Evolutionary conservation across 768 basidiomycete species (phyloP), one percentile per base, ranked within the genome.

Genomic region (Leccinum longicurvipes): DNA sequence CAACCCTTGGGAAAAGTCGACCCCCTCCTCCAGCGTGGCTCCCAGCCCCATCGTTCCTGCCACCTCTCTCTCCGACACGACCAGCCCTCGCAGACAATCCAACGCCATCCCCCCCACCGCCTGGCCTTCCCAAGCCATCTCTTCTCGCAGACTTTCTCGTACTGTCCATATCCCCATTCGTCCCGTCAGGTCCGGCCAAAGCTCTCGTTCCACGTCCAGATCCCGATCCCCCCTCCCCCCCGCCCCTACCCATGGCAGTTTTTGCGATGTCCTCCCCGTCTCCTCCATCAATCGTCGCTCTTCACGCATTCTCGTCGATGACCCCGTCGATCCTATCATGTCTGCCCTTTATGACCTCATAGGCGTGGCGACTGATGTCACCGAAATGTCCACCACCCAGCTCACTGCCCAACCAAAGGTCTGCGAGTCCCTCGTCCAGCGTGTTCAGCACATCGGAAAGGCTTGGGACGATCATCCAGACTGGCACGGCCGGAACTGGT

Each of bases 381-480:
- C 83, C 21, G 97, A 99, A 58, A 97, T 91, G 80, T 86, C 91
- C 36, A 79, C 94, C 56, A 79, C 86, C 4, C 87, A 93, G 60
- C 84, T 99, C 51, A 93, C 91, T 0, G 80, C 89, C 8, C 84
- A 89, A 59, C 87, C 95, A 50, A 93, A 94, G 70, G 70, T 84
- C 39, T 95, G 93, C 72, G 87, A 89, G 63, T 79, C 86, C 57
- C 82, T 95, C 57, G 94, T 99, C 23, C 90, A 92, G 67, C 82
- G 91, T 51, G 88, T 98, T 1, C 94, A 97, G 73, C 80, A 80
- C 57, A 91, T 98, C 59, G 97, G 97, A 60, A 89, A 86, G 68
- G 88, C 88, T 6, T 98, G 97, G 97, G 95, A 98, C 62, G 93
- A 96, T 50, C 92, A 98, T 73, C 92, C 94, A 21, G 94, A 98